Base-by-base conservation (phyloP, 345 rosid species). In the Gossypium thurberi region DNA sequence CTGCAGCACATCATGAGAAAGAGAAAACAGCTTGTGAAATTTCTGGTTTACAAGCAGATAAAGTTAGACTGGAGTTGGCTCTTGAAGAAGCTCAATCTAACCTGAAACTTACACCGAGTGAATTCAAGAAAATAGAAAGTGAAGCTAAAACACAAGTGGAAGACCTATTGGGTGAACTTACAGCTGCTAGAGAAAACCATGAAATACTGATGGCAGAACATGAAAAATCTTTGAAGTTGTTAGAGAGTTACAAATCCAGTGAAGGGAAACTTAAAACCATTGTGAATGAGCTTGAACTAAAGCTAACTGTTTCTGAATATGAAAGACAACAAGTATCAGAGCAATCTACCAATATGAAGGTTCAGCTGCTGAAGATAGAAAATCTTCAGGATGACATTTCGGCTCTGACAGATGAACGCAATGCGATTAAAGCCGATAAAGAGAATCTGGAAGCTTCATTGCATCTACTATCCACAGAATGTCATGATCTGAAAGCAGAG, bases 231-330 rank as follows among this genome's bases (percentile, higher is more conserved):
- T 59, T 57, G 56, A 81, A 77, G 73, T 21, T 70, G 77, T 74
- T 81, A 78, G 83, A 78, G 71, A 77, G 69, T 68, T 73, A 67
- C 78, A 82, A 70, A 72, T 82, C 76, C 8, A 73, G 67, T 42
- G 90, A 88, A 82, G 90, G 80, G 65, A 81, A 83, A 50, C 73
- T 84, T 14, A 80, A 72, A 78, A 78, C 79, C 60, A 74, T 46
- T 20, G 53, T 81, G 44, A 83, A 82, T 52, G 82, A 52, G 25
- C 86, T 87, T 20, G 91, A 87, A 75, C 70, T 79, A 62, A 85
- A 78, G 83, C 86, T 85, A 26, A 82, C 88, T 13, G 85, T 85
- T 33, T 87, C 84, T 8, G 87, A 87, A 71, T 85, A 80, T 52
- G 89, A 89, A 72, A 64, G 79, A 17, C 88, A 84, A 57, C 51